A percentile compares a stretch with the other conserved stretches of the same genome.
phyloP scores from a whole-genome alignment of 108 stramenopile genomes.

The Conticribra weissflogii region DNA sequence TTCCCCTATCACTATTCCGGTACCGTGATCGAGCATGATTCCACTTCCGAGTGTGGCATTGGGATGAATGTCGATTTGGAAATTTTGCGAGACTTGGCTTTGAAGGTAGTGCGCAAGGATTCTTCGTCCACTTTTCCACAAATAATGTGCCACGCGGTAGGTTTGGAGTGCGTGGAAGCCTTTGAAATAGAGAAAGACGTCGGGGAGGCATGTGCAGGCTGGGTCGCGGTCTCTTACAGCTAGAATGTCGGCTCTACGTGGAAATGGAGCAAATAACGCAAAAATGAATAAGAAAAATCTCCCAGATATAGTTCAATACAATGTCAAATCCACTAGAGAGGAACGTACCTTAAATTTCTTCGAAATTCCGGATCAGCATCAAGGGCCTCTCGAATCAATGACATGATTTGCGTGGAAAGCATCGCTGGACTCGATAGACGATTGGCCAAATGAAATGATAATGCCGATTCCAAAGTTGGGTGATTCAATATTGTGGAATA shows the following conservation, averaged over 20 bases:
- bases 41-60: conserved; percentile 75
- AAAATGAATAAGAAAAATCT: too few species aligned
- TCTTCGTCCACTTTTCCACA: conserved; percentile 69
- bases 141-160: conserved; percentile 75
- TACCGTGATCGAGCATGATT: conserved; percentile 85
- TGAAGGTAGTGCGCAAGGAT: conserved; percentile 80
- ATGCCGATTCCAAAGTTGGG: conserved; percentile 71
- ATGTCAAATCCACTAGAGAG: background rate
- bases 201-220: conserved; percentile 58
- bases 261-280: background rate
- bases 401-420: conserved; percentile 78
- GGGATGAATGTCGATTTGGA: conserved; percentile 91
- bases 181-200: conserved; percentile 83
- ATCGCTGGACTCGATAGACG: conserved; percentile 61
- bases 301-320: too few species aligned
- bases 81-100: conserved; percentile 76
- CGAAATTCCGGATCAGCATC: conserved; percentile 56
- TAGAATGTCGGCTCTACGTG: conserved; percentile 63
- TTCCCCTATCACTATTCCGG: conserved; percentile 90
- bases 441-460: conserved; percentile 88
- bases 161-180: conserved; percentile 91
- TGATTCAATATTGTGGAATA: conserved; percentile 88
- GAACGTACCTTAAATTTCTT: conserved; percentile 28
- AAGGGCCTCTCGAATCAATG: conserved; percentile 65
- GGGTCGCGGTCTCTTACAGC: conserved; percentile 83